Evolutionary conservation across 1,139 yeast genomes (phyloP).

Genomic region (Meyerozyma sp.): DNA sequence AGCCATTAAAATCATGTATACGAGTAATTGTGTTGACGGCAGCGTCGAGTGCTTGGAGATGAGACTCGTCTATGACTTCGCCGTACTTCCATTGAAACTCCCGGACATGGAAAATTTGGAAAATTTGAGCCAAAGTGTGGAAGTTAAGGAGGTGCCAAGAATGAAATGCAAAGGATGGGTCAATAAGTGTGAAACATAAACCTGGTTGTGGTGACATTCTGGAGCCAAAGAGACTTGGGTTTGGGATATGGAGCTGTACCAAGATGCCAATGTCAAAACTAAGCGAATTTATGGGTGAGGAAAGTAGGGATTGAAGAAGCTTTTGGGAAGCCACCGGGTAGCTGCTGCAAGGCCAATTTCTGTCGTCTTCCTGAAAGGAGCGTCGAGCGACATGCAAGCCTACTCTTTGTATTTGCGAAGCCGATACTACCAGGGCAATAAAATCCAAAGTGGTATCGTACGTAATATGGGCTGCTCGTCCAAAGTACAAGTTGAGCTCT

Average conservation of each 20-base stretch:
- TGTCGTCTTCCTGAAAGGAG: neutral
- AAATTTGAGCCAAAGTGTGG: neutral
- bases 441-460: slow-evolving; percentile 13
- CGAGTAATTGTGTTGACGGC: slow-evolving; percentile 16
- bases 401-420: neutral
- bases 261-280: neutral
- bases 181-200: neutral
- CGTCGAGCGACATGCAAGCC: neutral
- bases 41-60: slow-evolving; percentile 19
- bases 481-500: slow-evolving; percentile 18
- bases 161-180: neutral
- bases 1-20: slow-evolving; percentile 5
- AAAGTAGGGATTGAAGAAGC: neutral
- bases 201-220: neutral
- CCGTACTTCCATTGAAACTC: slow-evolving; percentile 22
- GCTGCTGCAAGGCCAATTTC: neutral
- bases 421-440: neutral
- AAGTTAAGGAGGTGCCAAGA: neutral
- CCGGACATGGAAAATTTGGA: slow-evolving; percentile 9
- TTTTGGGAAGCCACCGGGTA: neutral
- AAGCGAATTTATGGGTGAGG: neutral
- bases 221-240: neutral
- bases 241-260: neutral
- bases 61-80: slow-evolving; percentile 25
- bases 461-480: slow-evolving; percentile 11